Conservation (phyloP, 352 stramenopile genomes). For the Pilasporangium apinafurcum region DNA sequence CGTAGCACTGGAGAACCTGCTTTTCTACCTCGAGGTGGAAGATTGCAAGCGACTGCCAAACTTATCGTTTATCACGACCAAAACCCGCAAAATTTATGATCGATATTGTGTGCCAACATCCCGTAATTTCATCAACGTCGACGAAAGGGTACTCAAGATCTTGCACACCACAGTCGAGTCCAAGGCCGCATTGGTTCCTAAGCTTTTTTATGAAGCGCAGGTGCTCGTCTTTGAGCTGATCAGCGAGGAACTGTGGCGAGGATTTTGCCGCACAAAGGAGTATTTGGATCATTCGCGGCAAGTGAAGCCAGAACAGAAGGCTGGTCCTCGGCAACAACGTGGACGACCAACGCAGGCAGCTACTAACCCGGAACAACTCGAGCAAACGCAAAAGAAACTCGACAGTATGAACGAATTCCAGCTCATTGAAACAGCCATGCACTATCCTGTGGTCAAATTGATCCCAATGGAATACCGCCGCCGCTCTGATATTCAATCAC, state of each 20-base stretch:
- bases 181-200: constrained; percentile 39
- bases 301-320: constrained; percentile 16
- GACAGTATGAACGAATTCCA: constrained; percentile 57
- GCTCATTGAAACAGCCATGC: constrained; percentile 68
- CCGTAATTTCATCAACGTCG: constrained; percentile 34
- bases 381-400: constrained; percentile 44
- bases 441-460: constrained; percentile 67
- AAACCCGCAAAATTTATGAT: constrained; percentile 74
- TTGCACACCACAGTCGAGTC: constrained; percentile 41
- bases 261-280: constrained; percentile 60
- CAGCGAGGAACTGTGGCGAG: constrained; percentile 62
- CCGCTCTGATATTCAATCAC: not conserved
- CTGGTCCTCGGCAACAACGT: not conserved
- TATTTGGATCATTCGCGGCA: constrained; percentile 59
- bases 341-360: constrained; percentile 1
- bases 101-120: constrained; percentile 54
- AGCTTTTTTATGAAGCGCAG: constrained; percentile 70
- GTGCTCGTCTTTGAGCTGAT: constrained; percentile 47
- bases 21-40: constrained; percentile 83
- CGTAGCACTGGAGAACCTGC: constrained; percentile 70
- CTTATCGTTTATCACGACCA: constrained; percentile 73
- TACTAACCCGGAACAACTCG: constrained; percentile 54
- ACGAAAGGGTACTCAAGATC: constrained; percentile 24
- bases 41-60: constrained; percentile 82
- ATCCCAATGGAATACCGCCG: constrained; percentile 33